These are phyloP conservation scores for Suhomyces sp. DNA, from an alignment of 805 yeast species.

Conservation along the genomic window DNA sequence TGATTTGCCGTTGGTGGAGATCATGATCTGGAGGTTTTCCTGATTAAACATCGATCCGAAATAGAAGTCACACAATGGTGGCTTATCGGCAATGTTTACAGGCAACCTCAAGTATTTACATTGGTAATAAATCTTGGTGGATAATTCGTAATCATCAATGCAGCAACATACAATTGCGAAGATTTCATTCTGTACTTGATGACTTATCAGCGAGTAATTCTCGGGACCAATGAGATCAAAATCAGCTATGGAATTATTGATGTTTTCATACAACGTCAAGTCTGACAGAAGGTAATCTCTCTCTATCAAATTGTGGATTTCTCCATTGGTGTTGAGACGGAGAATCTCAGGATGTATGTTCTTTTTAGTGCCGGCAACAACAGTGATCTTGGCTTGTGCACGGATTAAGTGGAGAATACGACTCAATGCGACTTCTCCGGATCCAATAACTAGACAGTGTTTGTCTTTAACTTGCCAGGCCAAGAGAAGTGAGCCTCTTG, in stretches of 20 bases:
- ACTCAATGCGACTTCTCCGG: constrained; percentile 73
- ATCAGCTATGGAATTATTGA: constrained; percentile 12
- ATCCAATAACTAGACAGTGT: constrained; percentile 73
- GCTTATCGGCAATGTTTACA: constrained; percentile 82
- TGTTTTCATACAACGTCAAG: constrained; percentile 46
- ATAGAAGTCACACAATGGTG: constrained; percentile 79
- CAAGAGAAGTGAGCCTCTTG: constrained; percentile 55
- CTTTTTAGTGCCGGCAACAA: constrained; percentile 44
- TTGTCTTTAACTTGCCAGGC: constrained; percentile 71
- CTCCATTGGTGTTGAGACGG: constrained; percentile 31
- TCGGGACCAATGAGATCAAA: constrained; percentile 17
- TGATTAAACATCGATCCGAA: constrained; percentile 75
- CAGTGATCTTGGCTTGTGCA: constrained; percentile 70
- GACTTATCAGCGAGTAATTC: constrained; percentile 28
- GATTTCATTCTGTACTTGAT: constrained; percentile 32
- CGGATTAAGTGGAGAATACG: constrained; percentile 63
- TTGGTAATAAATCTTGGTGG: constrained; percentile 54
- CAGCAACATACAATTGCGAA: constrained; percentile 73
- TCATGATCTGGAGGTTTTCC: constrained; percentile 76
- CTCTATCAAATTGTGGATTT: constrained; percentile 38
- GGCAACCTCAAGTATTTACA: constrained; percentile 47
- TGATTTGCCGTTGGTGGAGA: constrained; percentile 78
- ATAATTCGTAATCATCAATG: constrained; percentile 63
- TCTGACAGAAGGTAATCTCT: constrained; percentile 48
- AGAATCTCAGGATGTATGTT: constrained; percentile 27